Evolutionary conservation across 73 alveolate species (phyloP).

Genomic region (Stentor coeruleus): DNA sequence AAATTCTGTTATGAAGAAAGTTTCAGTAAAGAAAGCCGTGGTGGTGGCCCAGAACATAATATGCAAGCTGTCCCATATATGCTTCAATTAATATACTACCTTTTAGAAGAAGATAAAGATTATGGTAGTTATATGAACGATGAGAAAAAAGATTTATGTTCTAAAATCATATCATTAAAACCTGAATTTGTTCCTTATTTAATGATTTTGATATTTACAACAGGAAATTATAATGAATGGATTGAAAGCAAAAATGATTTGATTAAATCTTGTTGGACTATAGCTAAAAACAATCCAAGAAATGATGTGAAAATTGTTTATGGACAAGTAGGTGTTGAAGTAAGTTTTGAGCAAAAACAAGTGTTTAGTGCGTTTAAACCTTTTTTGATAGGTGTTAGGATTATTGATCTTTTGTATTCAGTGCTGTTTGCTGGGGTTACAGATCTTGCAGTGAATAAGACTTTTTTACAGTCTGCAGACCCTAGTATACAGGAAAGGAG

Average conservation of each 20-base stretch:
- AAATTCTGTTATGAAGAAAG: conserved; percentile 47
- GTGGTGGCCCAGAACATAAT: conserved; percentile 64
- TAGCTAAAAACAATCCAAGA: conserved; percentile 6
- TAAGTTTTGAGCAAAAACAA: neutral
- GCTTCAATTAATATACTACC: conserved; percentile 27
- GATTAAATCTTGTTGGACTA: neutral
- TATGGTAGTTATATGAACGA: neutral
- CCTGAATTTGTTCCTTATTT: conserved; percentile 28
- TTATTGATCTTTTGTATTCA: neutral
- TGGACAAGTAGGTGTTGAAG: neutral
- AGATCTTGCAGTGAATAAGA: neutral
- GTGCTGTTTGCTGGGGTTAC: neutral
- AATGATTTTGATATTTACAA: conserved; percentile 20
- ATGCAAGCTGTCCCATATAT: conserved; percentile 43
- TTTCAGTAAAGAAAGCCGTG: conserved; percentile 46
- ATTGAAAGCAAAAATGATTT: neutral
- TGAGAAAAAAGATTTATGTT: conserved; percentile 5
- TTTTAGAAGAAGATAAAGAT: conserved; percentile 24
- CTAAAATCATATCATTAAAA: conserved; percentile 13
- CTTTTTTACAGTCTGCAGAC: neutral
- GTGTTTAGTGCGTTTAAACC: neutral
- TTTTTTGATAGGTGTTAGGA: conserved; percentile 2
- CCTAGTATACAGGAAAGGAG: neutral
- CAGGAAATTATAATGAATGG: conserved; percentile 34
- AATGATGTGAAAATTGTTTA: neutral